These are phyloP conservation scores for Chrysopogon serrulatus DNA, from an alignment of 176 grass and related monocot species.

Conservation along the genomic window DNA sequence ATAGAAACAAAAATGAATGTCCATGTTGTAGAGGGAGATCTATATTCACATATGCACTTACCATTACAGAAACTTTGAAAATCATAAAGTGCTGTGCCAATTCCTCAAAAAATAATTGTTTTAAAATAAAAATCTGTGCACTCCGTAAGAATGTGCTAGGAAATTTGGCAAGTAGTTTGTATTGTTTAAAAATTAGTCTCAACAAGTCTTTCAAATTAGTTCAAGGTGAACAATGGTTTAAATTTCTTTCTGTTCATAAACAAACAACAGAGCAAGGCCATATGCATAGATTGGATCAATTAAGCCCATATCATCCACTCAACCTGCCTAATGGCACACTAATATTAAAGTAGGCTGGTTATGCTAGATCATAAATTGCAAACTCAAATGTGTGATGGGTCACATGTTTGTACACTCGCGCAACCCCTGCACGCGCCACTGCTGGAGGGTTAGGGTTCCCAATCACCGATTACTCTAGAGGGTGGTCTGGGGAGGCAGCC, in stretches of 20 bases:
- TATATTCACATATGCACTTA: not conserved
- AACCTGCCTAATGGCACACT: not conserved
- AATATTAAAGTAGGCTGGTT: not conserved
- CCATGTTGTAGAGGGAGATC: not conserved
- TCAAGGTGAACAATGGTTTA: not conserved
- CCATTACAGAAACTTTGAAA: not conserved
- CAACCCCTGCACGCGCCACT: not conserved
- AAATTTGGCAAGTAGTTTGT: not conserved
- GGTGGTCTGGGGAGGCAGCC: not conserved
- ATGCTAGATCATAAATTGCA: not conserved
- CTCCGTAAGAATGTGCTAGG: not conserved
- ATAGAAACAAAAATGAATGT: not conserved
- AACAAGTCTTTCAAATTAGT: not conserved
- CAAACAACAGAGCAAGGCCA: not conserved
- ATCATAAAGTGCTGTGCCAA: not conserved
- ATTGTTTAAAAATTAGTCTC: not conserved
- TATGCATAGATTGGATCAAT: not conserved
- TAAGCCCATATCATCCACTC: not conserved
- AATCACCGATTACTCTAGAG: not conserved
- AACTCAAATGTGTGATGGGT: not conserved
- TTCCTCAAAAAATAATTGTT: not conserved
- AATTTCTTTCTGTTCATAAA: not conserved
- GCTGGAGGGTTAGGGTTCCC: not conserved
- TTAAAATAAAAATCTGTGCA: not conserved
- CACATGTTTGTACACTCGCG: not conserved